Evolutionary conservation across 2,329 filamentous ascomycete species (phyloP), one percentile per base, ranked within the genome.

Genomic region (Aspergillus unguis): DNA sequence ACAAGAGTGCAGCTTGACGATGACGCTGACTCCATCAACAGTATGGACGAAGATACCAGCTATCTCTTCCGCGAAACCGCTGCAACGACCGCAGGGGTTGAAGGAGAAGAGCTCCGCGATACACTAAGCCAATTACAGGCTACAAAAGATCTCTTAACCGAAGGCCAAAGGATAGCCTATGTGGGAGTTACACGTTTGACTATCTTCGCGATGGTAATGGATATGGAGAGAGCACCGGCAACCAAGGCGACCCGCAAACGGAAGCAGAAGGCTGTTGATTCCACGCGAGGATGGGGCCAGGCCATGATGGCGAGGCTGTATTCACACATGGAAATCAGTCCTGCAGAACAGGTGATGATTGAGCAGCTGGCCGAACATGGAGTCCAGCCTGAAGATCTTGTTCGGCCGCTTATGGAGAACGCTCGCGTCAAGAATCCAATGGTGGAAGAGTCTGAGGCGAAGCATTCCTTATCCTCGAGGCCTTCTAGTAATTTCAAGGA

Each of bases 251-350:
- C 83, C 1, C 94, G 87, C 71, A 96, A 92, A 69, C 77, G 85
- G 40, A 69, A 91, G 8, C 79, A 82, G 29, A 75, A 86, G 55
- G 83, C 88, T 0, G 76, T 85, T 8, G 94, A 96, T 70, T 83
- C 85, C 33, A 86, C 89, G 75, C 87, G 87, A 71, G 96, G 96
- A 88, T 99, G 92, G 92, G 85, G 88, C 52, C 94, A 99, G 70
- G 95, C 95, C 75, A 95, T 96, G 81, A 99, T 99, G 92, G 85
- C 96, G 55, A 85, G 92, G 26, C 71, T 99, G 9, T 99, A 97
- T 70, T 78, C 84, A 9, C 94, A 99, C 72, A 99, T 99, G 94
- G 94, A 99, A 55, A 95, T 99, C 64, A 91, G 86, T 65, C 78
- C 86, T 32, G 71, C 73, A 53, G 94, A 99, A 72, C 94, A 99